Percentiles rank a stretch among this genome's conserved stretches.
Conservation (phyloP, 495 filamentous ascomycete genomes). For the Ramalina peruviana region DNA sequence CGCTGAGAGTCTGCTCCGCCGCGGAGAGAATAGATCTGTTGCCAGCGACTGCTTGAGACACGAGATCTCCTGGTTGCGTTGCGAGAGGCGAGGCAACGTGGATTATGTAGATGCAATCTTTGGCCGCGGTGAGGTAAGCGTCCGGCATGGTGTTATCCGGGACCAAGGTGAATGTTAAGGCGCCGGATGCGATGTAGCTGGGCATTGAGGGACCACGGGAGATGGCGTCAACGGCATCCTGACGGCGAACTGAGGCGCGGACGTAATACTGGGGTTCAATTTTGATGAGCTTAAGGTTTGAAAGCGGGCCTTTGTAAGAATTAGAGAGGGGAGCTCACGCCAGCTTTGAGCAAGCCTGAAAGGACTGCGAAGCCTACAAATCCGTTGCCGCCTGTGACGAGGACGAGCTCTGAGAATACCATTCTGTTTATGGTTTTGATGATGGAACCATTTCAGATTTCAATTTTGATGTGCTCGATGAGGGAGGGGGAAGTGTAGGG, state of each 20-base stretch:
- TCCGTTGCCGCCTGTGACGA: not conserved
- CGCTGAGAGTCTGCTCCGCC: not conserved
- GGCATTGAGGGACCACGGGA: conserved; percentile 1
- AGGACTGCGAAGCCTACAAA: conserved; percentile 3
- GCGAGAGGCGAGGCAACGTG: conserved; percentile 4
- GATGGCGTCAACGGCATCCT: conserved; percentile 3
- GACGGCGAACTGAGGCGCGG: conserved; percentile 2
- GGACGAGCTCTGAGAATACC: not conserved
- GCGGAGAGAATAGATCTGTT: conserved; percentile 1
- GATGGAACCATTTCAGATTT: not conserved
- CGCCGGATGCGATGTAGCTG: not conserved
- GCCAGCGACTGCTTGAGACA: conserved; percentile 1
- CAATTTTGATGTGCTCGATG: not conserved
- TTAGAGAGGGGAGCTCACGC: not conserved
- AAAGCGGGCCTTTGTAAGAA: not conserved
- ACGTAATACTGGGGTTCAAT: not conserved
- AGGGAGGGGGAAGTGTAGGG: not conserved
- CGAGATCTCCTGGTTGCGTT: conserved; percentile 1
- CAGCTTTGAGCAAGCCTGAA: not conserved
- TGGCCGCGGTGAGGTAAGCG: not conserved
- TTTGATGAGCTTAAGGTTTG: not conserved
- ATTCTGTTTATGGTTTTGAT: not conserved
- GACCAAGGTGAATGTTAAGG: conserved; percentile 1
- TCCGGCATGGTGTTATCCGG: conserved; percentile 1
- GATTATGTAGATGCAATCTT: not conserved